These are phyloP conservation scores for Sporothrix dimorphospora DNA, from an alignment of 2,329 filamentous ascomycete genomes.

Conservation along the genomic window DNA sequence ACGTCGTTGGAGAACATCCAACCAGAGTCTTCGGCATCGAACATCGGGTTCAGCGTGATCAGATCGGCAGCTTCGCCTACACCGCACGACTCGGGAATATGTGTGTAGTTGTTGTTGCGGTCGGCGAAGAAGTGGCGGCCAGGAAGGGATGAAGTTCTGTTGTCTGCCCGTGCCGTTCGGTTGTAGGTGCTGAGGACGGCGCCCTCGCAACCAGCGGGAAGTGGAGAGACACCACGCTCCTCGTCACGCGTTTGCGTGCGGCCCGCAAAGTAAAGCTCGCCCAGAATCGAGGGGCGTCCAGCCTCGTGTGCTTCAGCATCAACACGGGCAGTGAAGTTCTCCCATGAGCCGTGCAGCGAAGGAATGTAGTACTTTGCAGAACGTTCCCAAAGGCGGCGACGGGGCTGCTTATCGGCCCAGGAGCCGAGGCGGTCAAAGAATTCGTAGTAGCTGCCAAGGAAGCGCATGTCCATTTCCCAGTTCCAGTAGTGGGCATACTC, in stretches of 20 bases:
- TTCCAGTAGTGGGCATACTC: constrained; percentile 72
- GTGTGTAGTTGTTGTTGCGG: constrained; percentile 33
- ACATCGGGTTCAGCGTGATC: constrained; percentile 77
- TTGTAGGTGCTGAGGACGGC: constrained; percentile 44
- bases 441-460: constrained; percentile 70
- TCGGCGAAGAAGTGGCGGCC: constrained; percentile 32
- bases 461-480: constrained; percentile 71
- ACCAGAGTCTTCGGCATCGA: constrained; percentile 69
- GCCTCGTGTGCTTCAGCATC: constrained; percentile 60
- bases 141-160: constrained; percentile 5
- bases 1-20: constrained; percentile 74
- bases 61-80: constrained; percentile 74
- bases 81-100: constrained; percentile 57
- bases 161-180: constrained; percentile 27
- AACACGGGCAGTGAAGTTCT: constrained; percentile 70
- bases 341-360: constrained; percentile 68
- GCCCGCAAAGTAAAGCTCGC: constrained; percentile 60
- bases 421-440: constrained; percentile 68
- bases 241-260: constrained; percentile 54
- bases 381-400: constrained; percentile 77
- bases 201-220: constrained; percentile 57
- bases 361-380: constrained; percentile 78
- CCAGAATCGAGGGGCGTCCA: constrained; percentile 65
- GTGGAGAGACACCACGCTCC: constrained; percentile 54
- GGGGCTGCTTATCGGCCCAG: constrained; percentile 70